Evolutionary conservation across 768 basidiomycete species (phyloP), one percentile per base, ranked within the genome.

Genomic region (Cystofilobasidium ferigula): DNA sequence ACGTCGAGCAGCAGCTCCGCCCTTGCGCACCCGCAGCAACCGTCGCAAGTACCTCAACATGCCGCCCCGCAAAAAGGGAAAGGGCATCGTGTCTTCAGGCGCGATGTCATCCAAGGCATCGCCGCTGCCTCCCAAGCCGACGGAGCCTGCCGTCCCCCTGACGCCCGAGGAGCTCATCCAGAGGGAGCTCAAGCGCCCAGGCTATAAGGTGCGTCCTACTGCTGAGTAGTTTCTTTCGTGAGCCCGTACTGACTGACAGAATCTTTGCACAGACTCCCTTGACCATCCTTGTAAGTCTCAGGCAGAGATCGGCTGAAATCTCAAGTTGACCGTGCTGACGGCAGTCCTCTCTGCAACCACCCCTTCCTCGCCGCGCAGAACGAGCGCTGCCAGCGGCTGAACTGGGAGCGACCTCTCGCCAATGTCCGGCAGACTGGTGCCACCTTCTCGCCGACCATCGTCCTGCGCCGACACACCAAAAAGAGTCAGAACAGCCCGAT

Each of bases 381-480:
- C 42, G 65, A 67, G 32, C 59, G 65, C 13, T 67, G 65, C 38
- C 60, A 61, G 26, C 51, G 53, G 1, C 54, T 57, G 34, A 57
- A 57, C 43, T 67, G 65, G 65, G 65, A 67, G 18, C 48, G 65
- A 32, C 22, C 48, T 6, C n/a, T 35, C 54, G 60, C 57, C 30
- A 40, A 61, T 54, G 36, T 45, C 28, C 22, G 38, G 42, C 38
- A 57, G 28, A 59, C 32, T 8, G 65, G 63, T 10, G 35, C 56
- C 9, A 35, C 45, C 34, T 78, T 72, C 68, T 81, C 85, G 2
- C 90, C 90, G 68, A 76, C 79, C 42, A 83, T 91, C 32, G 84
- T 80, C 16, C 77, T 97, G n/a, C 80, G 77, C 67, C 81, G 81
- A 69, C 72, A 83, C 59, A 85, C 86, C 73, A 85, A 85, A 73